phyloP scores from a whole-genome alignment of 2,329 filamentous ascomycete genomes.

The Aureobasidium sp. region DNA sequence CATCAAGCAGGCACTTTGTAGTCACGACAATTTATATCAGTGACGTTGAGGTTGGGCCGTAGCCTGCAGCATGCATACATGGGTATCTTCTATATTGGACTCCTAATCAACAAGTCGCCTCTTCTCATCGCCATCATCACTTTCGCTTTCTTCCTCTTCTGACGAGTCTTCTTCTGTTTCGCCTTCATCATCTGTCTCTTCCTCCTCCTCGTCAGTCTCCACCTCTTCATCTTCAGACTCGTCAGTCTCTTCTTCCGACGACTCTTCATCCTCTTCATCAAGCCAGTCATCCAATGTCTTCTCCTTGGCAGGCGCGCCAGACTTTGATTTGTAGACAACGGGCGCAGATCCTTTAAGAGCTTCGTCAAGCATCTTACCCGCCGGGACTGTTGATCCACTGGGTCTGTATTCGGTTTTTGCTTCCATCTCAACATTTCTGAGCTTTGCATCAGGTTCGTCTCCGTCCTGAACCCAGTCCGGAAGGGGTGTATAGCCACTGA shows the following conservation, averaged over 20 bases:
- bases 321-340: slow-evolving; percentile 35
- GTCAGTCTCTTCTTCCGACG: slow-evolving; percentile 38
- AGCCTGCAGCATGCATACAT: background rate
- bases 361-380: slow-evolving; percentile 56
- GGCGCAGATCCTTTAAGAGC: slow-evolving; percentile 37
- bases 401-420: slow-evolving; percentile 27
- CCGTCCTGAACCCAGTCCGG: slow-evolving; percentile 80
- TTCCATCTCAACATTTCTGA: slow-evolving; percentile 53
- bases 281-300: slow-evolving; percentile 94
- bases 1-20: too few species aligned
- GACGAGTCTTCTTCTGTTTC: slow-evolving; percentile 36
- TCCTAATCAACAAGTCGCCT: slow-evolving; percentile 28
- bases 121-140: slow-evolving; percentile 24
- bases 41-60: background rate
- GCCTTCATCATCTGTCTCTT: slow-evolving; percentile 43
- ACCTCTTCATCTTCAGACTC: slow-evolving; percentile 43
- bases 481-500: slow-evolving; percentile 69
- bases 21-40: background rate
- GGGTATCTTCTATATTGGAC: background rate
- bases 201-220: slow-evolving; percentile 42
- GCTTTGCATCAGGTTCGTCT: slow-evolving; percentile 64
- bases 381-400: slow-evolving; percentile 37
- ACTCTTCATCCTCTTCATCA: slow-evolving; percentile 54
- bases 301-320: slow-evolving; percentile 37
- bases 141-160: slow-evolving; percentile 30